Evolutionary conservation across 257 asterid genomes (phyloP).

Genomic region (Phtheirospermum japonicum): DNA sequence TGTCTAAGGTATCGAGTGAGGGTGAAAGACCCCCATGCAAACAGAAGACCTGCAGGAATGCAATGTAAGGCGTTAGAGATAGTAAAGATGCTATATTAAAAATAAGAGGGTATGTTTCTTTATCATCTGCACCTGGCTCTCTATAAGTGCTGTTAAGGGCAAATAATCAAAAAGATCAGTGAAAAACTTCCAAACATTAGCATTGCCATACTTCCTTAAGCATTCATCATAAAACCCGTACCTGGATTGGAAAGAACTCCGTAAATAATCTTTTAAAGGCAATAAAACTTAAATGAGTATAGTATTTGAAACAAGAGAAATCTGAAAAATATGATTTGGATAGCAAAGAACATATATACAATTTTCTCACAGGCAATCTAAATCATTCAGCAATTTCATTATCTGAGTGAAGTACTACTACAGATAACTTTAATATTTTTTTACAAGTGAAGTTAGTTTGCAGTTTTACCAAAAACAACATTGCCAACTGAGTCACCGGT

Average conservation of each 20-base stretch:
- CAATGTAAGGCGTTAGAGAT: conserved; percentile 26
- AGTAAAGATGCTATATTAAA: conserved; percentile 18
- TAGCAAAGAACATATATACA: no score
- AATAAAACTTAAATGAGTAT: not conserved
- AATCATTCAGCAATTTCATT: conserved; percentile 12
- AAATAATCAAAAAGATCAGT: conserved; percentile 98
- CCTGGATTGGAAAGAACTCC: conserved; percentile 42
- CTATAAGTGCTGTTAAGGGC: conserved; percentile 97
- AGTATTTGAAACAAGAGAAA: conserved; percentile 20
- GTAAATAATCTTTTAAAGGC: conserved; percentile 29
- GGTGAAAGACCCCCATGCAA: conserved; percentile 99
- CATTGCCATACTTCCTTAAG: conserved; percentile 98
- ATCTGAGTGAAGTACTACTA: conserved; percentile 1
- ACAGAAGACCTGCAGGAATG: conserved; percentile 70
- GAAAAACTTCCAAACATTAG: conserved; percentile 96
- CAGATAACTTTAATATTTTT: conserved; percentile 4
- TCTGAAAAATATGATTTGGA: conserved; percentile 14
- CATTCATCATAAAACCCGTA: conserved; percentile 98
- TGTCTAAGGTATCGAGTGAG: conserved; percentile 93
- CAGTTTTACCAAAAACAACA: conserved; percentile 6
- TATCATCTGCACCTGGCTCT: conserved; percentile 83
- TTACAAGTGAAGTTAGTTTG: not conserved
- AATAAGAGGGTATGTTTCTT: conserved; percentile 1
- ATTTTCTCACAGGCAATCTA: no score
- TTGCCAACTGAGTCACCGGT: not conserved